phyloP scores from a whole-genome alignment of 2,329 filamentous ascomycete genomes.

The Alternaria sp. region DNA sequence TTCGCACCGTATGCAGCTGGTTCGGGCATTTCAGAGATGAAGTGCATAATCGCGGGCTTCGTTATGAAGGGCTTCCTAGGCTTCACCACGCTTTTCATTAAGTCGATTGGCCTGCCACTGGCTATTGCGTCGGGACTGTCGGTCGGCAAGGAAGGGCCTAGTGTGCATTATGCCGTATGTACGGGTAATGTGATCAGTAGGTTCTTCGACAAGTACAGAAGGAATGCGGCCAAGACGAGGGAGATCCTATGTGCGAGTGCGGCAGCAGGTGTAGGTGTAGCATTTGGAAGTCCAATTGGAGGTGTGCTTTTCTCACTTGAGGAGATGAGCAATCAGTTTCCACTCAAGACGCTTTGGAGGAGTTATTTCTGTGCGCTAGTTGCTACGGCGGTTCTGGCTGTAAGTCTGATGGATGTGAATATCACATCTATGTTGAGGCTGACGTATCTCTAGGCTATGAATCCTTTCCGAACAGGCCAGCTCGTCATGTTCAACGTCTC shows the following conservation, averaged over 20 bases:
- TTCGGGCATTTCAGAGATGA: conserved; percentile 98
- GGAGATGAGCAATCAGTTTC: conserved; percentile 97
- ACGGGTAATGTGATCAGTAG: conserved; percentile 96
- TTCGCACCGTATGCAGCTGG: conserved; percentile 97
- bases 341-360: conserved; percentile 95
- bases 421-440: not conserved
- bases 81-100: conserved; percentile 90
- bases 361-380: conserved; percentile 98
- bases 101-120: conserved; percentile 87
- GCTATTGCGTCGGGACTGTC: conserved; percentile 94
- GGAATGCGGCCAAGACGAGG: conserved; percentile 90
- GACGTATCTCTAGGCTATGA: conserved; percentile 72
- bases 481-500: conserved; percentile 99
- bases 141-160: conserved; percentile 96
- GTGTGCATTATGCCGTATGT: conserved; percentile 98
- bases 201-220: conserved; percentile 89
- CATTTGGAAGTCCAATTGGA: conserved; percentile 96
- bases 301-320: conserved; percentile 96
- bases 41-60: conserved; percentile 98
- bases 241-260: conserved; percentile 96
- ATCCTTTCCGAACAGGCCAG: conserved; percentile 95
- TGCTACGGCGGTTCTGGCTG: conserved; percentile 86
- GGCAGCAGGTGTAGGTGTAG: conserved; percentile 92
- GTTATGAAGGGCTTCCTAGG: conserved; percentile 99
- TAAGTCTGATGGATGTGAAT: conserved; percentile 44